Percentiles rank a stretch among this genome's conserved stretches.
These are phyloP conservation scores for Phylloporus sp. DNA, from an alignment of 768 basidiomycete species.

Conservation along the genomic window DNA sequence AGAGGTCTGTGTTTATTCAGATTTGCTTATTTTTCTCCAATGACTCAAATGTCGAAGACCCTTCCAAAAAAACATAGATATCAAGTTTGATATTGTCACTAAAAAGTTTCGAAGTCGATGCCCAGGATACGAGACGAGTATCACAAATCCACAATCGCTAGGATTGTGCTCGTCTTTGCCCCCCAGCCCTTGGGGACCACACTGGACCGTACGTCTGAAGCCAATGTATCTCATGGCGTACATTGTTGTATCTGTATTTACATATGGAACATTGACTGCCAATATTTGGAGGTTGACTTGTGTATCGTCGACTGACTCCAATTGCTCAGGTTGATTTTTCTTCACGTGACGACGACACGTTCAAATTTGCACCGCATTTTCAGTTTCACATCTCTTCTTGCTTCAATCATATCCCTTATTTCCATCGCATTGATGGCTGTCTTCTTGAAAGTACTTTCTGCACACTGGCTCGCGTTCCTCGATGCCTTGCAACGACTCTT, in stretches of 20 bases:
- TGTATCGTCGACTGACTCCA: too few species aligned
- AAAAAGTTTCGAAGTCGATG: constrained; percentile 14
- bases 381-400: neutral
- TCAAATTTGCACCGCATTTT: neutral
- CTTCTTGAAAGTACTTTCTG: constrained; percentile 5
- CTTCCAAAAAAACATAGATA: constrained; percentile 14
- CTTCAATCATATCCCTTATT: neutral
- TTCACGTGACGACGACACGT: constrained; percentile 19
- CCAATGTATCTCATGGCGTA: constrained; percentile 4
- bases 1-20: constrained; percentile 5
- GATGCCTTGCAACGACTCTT: constrained; percentile 9
- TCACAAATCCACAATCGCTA: neutral
- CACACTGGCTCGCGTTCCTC: constrained; percentile 14
- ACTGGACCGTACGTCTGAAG: neutral
- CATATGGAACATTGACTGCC: neutral
- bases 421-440: neutral
- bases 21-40: neutral
- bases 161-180: neutral
- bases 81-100: constrained; percentile 17
- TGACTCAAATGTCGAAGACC: constrained; percentile 5
- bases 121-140: neutral
- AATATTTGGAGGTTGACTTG: neutral
- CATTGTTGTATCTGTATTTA: constrained; percentile 4
- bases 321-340: constrained; percentile 13
- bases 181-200: neutral